Conservation (phyloP, 257 asterid genomes). For the Nicotiana noctiflora region DNA sequence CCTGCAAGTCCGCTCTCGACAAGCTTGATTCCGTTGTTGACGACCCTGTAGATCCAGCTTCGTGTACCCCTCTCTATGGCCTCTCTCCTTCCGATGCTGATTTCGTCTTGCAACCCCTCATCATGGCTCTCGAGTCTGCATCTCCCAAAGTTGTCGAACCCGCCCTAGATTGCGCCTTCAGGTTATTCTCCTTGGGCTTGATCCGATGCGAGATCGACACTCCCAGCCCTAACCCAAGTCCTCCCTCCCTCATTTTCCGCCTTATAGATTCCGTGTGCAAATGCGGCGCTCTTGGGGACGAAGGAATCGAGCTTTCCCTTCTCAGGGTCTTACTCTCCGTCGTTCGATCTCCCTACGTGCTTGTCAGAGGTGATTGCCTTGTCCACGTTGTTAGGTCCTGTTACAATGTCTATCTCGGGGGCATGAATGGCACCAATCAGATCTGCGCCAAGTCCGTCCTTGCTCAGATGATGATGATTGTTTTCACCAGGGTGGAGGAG, state of each 20-base stretch:
- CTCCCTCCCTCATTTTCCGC: conserved; percentile 45
- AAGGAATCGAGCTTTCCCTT: conserved; percentile 64
- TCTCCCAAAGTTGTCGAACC: conserved; percentile 92
- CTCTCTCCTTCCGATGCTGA: conserved; percentile 60
- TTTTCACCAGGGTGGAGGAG: conserved; percentile 79
- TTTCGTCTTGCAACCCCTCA: conserved; percentile 60
- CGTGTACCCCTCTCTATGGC: conserved; percentile 87
- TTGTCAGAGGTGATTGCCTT: conserved; percentile 69
- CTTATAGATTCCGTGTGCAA: conserved; percentile 73
- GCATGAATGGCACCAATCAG: conserved; percentile 94
- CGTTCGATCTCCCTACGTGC: conserved; percentile 69
- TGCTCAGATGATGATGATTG: conserved; percentile 91
- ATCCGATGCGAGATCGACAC: conserved; percentile 63
- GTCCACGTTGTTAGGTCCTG: conserved; percentile 86
- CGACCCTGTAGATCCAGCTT: conserved; percentile 52
- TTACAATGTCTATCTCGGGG: conserved; percentile 88
- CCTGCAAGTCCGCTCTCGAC: conserved; percentile 88
- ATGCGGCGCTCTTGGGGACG: conserved; percentile 67
- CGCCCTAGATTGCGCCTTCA: conserved; percentile 76
- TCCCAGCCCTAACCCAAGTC: conserved; percentile 4
- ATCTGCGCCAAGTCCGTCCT: conserved; percentile 96
- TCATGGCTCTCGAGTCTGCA: conserved; percentile 69
- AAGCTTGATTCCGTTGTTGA: conserved; percentile 72
- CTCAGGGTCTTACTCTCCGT: conserved; percentile 78
- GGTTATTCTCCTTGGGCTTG: conserved; percentile 69